A percentile compares a stretch with the other conserved stretches of the same genome.
These are phyloP conservation scores for Suillus subaureus DNA, from an alignment of 768 basidiomycete genomes.

Conservation along the genomic window DNA sequence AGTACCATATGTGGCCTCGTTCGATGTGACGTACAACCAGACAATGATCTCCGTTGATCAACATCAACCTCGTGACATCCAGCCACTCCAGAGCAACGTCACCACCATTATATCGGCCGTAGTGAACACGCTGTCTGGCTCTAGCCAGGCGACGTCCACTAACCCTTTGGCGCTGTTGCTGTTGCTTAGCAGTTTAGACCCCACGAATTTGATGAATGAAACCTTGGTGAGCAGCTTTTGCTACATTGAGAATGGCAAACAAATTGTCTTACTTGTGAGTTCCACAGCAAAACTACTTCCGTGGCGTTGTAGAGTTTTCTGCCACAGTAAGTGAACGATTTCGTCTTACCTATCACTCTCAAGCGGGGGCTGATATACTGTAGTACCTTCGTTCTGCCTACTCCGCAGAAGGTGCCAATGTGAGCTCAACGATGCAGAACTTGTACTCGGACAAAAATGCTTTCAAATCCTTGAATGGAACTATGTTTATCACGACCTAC, in stretches of 20 bases:
- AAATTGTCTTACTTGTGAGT: not conserved
- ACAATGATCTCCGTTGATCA: not conserved
- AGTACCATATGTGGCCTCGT: not conserved
- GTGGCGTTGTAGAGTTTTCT: conserved; percentile 12
- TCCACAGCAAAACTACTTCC: conserved; percentile 6
- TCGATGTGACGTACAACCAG: not conserved
- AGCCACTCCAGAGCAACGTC: not conserved
- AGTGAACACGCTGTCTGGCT: not conserved
- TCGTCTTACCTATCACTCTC: not conserved
- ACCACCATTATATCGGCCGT: not conserved
- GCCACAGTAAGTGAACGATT: conserved; percentile 3
- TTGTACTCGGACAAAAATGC: not conserved
- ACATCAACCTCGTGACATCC: not conserved
- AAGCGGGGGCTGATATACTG: not conserved
- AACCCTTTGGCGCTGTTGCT: not conserved
- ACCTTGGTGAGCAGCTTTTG: not conserved
- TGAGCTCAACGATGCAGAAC: not conserved
- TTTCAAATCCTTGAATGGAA: conserved; percentile 5
- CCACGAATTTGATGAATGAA: not conserved
- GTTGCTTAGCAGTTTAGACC: not conserved
- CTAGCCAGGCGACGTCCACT: not conserved
- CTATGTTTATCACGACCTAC: not conserved
- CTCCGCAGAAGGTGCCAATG: not conserved
- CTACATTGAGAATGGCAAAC: not conserved
- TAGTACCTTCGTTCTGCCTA: conserved; percentile 12